phyloP scores from a whole-genome alignment of 2,329 filamentous ascomycete species.

The Colletotrichum sp. region DNA sequence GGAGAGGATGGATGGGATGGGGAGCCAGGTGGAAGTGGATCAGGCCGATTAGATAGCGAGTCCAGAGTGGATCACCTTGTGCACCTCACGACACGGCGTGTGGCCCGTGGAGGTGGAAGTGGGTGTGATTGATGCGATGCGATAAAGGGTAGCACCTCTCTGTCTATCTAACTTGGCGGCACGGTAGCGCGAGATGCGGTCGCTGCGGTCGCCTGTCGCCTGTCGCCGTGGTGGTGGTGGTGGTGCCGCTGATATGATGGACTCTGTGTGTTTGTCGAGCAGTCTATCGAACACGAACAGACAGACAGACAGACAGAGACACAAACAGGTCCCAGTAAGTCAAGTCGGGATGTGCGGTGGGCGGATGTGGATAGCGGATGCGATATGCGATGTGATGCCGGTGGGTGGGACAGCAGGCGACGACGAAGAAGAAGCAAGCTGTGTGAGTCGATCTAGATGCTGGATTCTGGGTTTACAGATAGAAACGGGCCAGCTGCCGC shows the following conservation, averaged over 20 bases:
- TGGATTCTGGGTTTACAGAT: background rate
- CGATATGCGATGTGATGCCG: background rate
- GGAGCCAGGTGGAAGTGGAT: background rate
- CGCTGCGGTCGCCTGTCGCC: background rate
- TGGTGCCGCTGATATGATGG: background rate
- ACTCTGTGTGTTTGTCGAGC: background rate
- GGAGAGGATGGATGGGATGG: background rate
- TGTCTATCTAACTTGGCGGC: background rate
- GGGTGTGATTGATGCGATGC: conserved; percentile 1
- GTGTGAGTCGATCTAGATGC: background rate
- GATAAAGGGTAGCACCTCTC: conserved; percentile 19
- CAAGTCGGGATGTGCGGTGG: background rate
- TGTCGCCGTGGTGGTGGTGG: background rate
- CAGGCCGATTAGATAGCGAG: conserved; percentile 16
- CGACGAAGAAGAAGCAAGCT: background rate
- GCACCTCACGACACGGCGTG: background rate
- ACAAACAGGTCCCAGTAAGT: background rate
- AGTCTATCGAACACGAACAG: background rate
- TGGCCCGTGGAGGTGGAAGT: background rate
- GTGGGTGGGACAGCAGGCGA: background rate
- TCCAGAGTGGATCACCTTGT: background rate
- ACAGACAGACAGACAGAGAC: background rate
- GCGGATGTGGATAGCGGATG: background rate
- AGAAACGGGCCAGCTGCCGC: background rate
- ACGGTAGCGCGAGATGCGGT: background rate